Conservation (phyloP, 129 eudicot species). For the Flaveria ramosissima region DNA sequence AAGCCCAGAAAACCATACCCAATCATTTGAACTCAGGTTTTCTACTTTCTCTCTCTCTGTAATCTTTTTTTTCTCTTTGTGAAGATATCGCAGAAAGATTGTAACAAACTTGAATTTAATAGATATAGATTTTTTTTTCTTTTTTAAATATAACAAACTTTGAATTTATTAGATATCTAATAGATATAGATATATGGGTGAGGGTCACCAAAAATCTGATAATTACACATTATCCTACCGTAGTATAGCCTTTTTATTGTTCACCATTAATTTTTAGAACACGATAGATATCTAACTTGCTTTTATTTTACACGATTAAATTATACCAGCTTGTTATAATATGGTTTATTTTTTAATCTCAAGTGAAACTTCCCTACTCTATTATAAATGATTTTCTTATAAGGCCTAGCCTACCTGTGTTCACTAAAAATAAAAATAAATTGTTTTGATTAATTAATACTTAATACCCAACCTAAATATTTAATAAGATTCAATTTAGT, state of each 20-base stretch:
- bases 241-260: too few relatives aligned
- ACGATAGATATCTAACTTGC: too few relatives aligned
- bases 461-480: background rate
- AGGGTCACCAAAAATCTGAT: conserved; percentile 21
- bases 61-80: background rate
- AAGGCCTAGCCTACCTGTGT: background rate
- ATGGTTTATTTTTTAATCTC: too few relatives aligned
- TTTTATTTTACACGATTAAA: too few relatives aligned
- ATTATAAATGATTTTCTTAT: too few relatives aligned
- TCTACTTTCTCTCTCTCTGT: background rate
- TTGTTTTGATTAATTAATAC: background rate
- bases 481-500: background rate
- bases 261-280: too few relatives aligned
- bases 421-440: conserved; percentile 1
- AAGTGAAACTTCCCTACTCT: too few relatives aligned
- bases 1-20: conserved; percentile 32
- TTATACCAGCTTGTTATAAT: too few relatives aligned
- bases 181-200: background rate
- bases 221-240: background rate
- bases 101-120: conserved; percentile 21
- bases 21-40: background rate
- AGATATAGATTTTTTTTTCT: background rate
- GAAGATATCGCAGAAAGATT: background rate
- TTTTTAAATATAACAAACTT: conserved; percentile 1
- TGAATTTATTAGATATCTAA: background rate